Conservation (phyloP, 1,284 basidiomycete genomes). For the Microbotryum silenes-acaulis region DNA sequence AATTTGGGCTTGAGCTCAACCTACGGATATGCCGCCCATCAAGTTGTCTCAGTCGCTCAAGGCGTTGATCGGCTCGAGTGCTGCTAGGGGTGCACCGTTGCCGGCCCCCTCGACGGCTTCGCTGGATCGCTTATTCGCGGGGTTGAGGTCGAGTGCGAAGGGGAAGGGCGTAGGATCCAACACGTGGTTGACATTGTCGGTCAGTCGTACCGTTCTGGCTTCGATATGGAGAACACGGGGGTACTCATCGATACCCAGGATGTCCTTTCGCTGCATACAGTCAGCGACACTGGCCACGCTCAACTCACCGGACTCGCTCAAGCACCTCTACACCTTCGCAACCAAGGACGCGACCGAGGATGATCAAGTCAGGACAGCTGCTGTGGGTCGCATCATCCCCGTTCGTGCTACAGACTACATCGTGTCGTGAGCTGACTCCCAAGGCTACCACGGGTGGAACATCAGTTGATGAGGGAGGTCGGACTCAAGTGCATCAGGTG, state of each 20-base stretch:
- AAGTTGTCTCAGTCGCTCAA: slow-evolving; percentile 50
- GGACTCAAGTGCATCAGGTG: slow-evolving; percentile 90
- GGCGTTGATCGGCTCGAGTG: slow-evolving; percentile 50
- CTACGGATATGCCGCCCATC: not conserved
- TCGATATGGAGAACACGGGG: no score
- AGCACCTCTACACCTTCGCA: slow-evolving; percentile 68
- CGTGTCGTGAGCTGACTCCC: no score
- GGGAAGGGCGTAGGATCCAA: slow-evolving; percentile 55
- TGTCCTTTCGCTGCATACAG: no score
- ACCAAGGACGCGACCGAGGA: slow-evolving; percentile 51
- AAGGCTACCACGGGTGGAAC: no score
- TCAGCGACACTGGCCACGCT: slow-evolving; percentile 58
- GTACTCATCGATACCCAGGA: not conserved
- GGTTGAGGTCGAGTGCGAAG: slow-evolving; percentile 52
- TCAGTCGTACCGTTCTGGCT: slow-evolving; percentile 40
- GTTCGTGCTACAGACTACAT: no score
- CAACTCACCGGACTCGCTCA: slow-evolving; percentile 71
- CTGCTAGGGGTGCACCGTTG: slow-evolving; percentile 57
- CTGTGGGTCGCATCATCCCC: no score
- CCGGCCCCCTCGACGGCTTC: slow-evolving; percentile 38
- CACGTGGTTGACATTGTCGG: slow-evolving; percentile 75
- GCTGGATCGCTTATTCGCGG: slow-evolving; percentile 47
- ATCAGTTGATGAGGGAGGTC: slow-evolving; percentile 72
- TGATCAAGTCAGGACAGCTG: slow-evolving; percentile 42
- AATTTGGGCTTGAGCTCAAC: no score